Evolutionary conservation across 2,329 filamentous ascomycete genomes (phyloP).

Genomic region (Pestalotiopsis sp.): DNA sequence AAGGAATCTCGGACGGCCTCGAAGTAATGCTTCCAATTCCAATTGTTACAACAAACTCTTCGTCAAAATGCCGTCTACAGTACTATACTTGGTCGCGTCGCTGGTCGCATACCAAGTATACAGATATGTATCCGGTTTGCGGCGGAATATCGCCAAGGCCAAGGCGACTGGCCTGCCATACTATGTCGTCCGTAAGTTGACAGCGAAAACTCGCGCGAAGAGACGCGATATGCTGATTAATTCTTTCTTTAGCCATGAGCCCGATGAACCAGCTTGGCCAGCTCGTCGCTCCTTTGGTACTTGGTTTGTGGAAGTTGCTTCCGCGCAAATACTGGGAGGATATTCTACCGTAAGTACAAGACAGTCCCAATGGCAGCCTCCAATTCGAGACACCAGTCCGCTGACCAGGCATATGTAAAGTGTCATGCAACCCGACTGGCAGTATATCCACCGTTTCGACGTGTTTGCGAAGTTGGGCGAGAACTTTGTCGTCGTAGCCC

Average conservation of each 20-base stretch:
- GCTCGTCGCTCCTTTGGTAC: slow-evolving; percentile 54
- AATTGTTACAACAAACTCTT: not conserved
- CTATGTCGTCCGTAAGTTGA: slow-evolving; percentile 53
- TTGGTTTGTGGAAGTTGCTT: slow-evolving; percentile 56
- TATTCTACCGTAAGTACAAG: slow-evolving; percentile 59
- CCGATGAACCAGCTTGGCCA: slow-evolving; percentile 59
- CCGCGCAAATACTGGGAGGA: slow-evolving; percentile 57
- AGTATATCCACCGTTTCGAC: slow-evolving; percentile 56
- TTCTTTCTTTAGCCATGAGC: slow-evolving; percentile 41
- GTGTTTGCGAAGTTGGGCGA: slow-evolving; percentile 65
- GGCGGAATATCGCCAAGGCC: slow-evolving; percentile 50
- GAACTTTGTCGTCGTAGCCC: slow-evolving; percentile 65
- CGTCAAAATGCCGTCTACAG: slow-evolving; percentile 37
- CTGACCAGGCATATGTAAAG: slow-evolving; percentile 36
- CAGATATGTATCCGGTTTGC: slow-evolving; percentile 36
- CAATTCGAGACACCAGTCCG: not conserved
- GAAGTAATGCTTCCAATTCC: not conserved
- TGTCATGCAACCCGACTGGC: slow-evolving; percentile 60
- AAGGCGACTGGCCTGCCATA: slow-evolving; percentile 56
- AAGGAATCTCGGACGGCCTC: not conserved
- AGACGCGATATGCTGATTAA: too few relatives aligned
- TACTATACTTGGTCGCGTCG: slow-evolving; percentile 36
- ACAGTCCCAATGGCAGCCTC: not conserved
- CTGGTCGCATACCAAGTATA: slow-evolving; percentile 37
- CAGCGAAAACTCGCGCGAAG: not conserved